A percentile compares a stretch with the other conserved stretches of the same genome.
Evolutionary conservation across 768 basidiomycete genomes (phyloP).

Genomic region (Lentinula edodes): DNA sequence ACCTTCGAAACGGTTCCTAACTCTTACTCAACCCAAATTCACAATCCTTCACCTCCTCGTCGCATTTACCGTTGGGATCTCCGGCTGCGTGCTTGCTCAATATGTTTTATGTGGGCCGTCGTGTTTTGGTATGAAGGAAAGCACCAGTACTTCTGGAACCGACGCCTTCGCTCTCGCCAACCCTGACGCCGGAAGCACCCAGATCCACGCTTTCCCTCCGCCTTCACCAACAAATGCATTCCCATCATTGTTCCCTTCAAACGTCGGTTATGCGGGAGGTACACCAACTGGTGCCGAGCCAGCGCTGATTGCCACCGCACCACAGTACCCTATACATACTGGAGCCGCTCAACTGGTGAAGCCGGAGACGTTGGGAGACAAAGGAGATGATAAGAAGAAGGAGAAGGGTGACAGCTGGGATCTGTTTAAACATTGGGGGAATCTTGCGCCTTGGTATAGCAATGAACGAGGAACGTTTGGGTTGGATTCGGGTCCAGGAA

Average conservation of each 20-base stretch:
- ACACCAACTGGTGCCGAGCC: conserved; percentile 81
- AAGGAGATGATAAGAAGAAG: conserved; percentile 7
- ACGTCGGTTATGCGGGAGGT: conserved; percentile 71
- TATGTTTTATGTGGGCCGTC: conserved; percentile 36
- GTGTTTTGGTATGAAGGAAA: conserved; percentile 25
- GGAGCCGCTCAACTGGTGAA: conserved; percentile 59
- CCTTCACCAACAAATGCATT: conserved; percentile 64
- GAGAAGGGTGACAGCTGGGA: conserved; percentile 40
- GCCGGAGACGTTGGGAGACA: conserved; percentile 30
- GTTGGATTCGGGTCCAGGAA: conserved; percentile 61
- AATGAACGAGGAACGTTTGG: conserved; percentile 63
- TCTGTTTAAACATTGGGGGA: conserved; percentile 77
- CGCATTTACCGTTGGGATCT: conserved; percentile 51
- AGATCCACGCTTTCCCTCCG: conserved; percentile 67
- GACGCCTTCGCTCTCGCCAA: conserved; percentile 36
- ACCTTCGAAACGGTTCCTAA: background rate
- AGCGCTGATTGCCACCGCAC: conserved; percentile 66
- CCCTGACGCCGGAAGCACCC: conserved; percentile 69
- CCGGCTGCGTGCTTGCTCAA: conserved; percentile 47
- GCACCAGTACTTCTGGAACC: conserved; percentile 10
- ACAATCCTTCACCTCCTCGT: conserved; percentile 31
- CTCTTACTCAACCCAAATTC: conserved; percentile 21
- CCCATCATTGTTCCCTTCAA: conserved; percentile 69
- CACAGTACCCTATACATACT: conserved; percentile 72
- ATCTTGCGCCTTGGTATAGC: conserved; percentile 83